Evolutionary conservation across 805 yeast species (phyloP).

Genomic region (Candida mattraensis): DNA sequence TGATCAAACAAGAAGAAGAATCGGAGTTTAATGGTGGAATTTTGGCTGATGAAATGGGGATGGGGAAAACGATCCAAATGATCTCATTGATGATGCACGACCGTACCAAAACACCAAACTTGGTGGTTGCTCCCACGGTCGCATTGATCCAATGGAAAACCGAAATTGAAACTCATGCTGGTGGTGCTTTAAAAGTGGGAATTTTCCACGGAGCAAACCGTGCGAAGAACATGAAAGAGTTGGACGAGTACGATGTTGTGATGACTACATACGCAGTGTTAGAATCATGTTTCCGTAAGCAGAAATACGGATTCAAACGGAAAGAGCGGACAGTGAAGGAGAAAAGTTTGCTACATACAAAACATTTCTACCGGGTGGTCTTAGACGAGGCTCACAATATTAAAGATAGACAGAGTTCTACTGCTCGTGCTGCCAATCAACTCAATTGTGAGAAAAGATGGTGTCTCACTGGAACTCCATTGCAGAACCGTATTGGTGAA

Average conservation of each 20-base stretch:
- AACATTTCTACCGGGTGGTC: constrained; percentile 79
- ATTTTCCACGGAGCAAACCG: constrained; percentile 88
- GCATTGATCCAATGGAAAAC: constrained; percentile 97
- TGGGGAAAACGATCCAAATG: constrained; percentile 98
- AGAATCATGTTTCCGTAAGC: constrained; percentile 83
- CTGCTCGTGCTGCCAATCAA: constrained; percentile 86
- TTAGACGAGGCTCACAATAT: constrained; percentile 97
- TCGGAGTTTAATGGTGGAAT: constrained; percentile 84
- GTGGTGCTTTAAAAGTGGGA: constrained; percentile 62
- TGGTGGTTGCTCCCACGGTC: constrained; percentile 98
- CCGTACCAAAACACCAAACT: constrained; percentile 62
- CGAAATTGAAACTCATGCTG: constrained; percentile 86
- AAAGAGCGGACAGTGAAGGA: constrained; percentile 72
- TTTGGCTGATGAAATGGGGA: constrained; percentile 98
- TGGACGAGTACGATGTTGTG: constrained; percentile 71
- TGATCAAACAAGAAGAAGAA: constrained; percentile 79
- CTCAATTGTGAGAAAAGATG: constrained; percentile 73
- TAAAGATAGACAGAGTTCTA: constrained; percentile 90
- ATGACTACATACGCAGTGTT: constrained; percentile 91
- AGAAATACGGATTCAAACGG: constrained; percentile 78
- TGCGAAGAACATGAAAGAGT: constrained; percentile 52
- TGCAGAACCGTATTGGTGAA: constrained; percentile 96
- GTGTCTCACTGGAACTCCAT: constrained; percentile 95
- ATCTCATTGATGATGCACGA: constrained; percentile 82
- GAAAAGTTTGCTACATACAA: constrained; percentile 67